A percentile compares a stretch with the other conserved stretches of the same genome.
Conservation (phyloP, 495 filamentous ascomycete genomes). For the Daldinia bambusicola region DNA sequence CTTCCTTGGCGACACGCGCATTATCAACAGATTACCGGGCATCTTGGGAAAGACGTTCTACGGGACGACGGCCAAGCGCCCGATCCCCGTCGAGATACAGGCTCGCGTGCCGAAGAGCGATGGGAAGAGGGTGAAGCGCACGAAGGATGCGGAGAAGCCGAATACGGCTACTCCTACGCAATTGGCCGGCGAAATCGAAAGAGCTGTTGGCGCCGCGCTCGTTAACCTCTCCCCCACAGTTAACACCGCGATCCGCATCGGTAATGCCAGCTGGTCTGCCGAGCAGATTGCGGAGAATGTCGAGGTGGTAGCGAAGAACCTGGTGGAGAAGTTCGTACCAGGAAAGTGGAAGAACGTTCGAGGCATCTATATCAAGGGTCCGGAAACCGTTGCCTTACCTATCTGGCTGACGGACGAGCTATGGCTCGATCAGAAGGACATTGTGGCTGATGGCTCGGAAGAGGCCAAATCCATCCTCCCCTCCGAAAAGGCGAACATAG, state of each 20-base stretch:
- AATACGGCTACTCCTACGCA: constrained; percentile 43
- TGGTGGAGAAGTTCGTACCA: constrained; percentile 81
- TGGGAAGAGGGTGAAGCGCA: constrained; percentile 69
- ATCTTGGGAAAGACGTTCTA: constrained; percentile 90
- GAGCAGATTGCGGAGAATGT: constrained; percentile 84
- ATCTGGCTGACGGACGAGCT: constrained; percentile 92
- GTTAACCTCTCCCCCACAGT: constrained; percentile 77
- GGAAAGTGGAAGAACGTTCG: constrained; percentile 87
- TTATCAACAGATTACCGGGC: constrained; percentile 78
- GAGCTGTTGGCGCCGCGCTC: constrained; percentile 67
- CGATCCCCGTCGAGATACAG: constrained; percentile 81
- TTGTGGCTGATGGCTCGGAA: constrained; percentile 70
- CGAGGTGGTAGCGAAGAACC: constrained; percentile 69
- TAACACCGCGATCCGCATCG: constrained; percentile 75
- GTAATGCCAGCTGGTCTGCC: constrained; percentile 74
- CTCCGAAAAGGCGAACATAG: constrained; percentile 65
- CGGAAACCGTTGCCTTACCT: constrained; percentile 84
- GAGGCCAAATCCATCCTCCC: constrained; percentile 55
- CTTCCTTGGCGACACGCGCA: constrained; percentile 87
- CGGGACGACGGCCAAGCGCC: constrained; percentile 78
- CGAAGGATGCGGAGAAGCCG: constrained; percentile 55
- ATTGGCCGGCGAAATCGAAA: constrained; percentile 49
- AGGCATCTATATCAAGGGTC: constrained; percentile 82
- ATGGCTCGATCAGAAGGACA: constrained; percentile 83
- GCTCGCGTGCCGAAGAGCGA: constrained; percentile 70